Evolutionary conservation across 148 eudicot species (phyloP), one percentile per base, ranked within the genome.

Genomic region (Simmondsia chinensis): DNA sequence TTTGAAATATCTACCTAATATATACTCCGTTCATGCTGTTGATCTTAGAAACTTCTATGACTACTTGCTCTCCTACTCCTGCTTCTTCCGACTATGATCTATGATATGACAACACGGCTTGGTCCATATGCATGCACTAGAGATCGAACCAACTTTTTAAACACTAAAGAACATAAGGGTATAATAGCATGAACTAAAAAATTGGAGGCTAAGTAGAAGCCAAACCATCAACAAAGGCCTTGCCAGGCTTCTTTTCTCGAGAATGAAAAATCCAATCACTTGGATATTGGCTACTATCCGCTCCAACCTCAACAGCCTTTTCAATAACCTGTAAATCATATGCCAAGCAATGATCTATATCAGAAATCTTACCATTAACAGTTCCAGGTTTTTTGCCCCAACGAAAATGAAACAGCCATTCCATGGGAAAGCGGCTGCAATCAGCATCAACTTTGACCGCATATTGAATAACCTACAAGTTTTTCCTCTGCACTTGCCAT

Each of bases 201-300:
- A 41, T 28, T 16, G 20, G 45, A 30, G 12, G 19, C 12, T 31
- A 53, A 66, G 62, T 62, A 69, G 83, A 69, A 63, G 68, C 60
- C 95, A 65, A 69, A 91, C 99, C 99, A 76, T 91, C 87, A 60
- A 85, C 79, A 67, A 82, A 76, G 57, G 95, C 88, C 76, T 85
- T 76, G 54, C 86, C 95, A 52, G 89, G 82, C 65, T 81, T 91
- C 74, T 82, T 91, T 72, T 91, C 94, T 31, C 95, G 82, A 37
- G 77, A 79, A 68, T 85, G 94, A 69, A 76, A 76, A 46, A 91
- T 82, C 99, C 95, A 91, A 71, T 50, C 60, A 74, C 72, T 77
- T 46, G 95, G 94, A 69, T 64, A 85, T 70, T 85, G 89, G 65
- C 69, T 73, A 69, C 74, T 74, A 50, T 85, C 94, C 34, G 95